A percentile compares a stretch with the other conserved stretches of the same genome.
Evolutionary conservation across 495 filamentous ascomycete genomes (phyloP).

Genomic region (Elasticomyces elasticus): DNA sequence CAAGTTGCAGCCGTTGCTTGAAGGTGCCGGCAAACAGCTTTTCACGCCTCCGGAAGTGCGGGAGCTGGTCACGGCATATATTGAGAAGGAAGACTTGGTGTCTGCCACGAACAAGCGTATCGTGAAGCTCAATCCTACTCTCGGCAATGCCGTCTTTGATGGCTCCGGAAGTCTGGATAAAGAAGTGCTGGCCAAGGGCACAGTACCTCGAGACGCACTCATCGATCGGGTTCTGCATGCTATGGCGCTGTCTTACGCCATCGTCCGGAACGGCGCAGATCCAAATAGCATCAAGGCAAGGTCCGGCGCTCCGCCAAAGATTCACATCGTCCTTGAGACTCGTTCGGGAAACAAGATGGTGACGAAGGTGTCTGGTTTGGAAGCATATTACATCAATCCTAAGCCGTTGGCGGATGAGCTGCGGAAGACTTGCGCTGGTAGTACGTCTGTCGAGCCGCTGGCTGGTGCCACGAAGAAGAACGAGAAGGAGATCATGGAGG

Average conservation of each 20-base stretch:
- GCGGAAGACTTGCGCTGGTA: conserved; percentile 61
- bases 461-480: conserved; percentile 49
- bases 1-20: conserved; percentile 48
- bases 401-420: conserved; percentile 56
- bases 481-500: conserved; percentile 51
- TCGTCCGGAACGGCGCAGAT: conserved; percentile 45
- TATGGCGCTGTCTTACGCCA: conserved; percentile 45
- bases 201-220: conserved; percentile 53
- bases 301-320: conserved; percentile 50
- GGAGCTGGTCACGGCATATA: conserved; percentile 41
- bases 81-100: conserved; percentile 40
- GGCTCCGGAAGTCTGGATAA: conserved; percentile 41
- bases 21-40: conserved; percentile 38
- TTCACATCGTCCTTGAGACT: conserved; percentile 50
- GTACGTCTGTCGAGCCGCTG: conserved; percentile 54
- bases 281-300: conserved; percentile 46
- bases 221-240: conserved; percentile 48
- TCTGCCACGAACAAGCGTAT: conserved; percentile 52
- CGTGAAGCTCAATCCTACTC: conserved; percentile 51
- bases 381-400: conserved; percentile 53
- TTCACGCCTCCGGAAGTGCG: conserved; percentile 47
- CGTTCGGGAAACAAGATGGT: conserved; percentile 60
- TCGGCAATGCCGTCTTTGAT: conserved; percentile 53
- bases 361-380: conserved; percentile 53
- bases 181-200: conserved; percentile 48